phyloP scores from a whole-genome alignment of 2,329 filamentous ascomycete genomes.

The Cucurbitaria berberidis region DNA sequence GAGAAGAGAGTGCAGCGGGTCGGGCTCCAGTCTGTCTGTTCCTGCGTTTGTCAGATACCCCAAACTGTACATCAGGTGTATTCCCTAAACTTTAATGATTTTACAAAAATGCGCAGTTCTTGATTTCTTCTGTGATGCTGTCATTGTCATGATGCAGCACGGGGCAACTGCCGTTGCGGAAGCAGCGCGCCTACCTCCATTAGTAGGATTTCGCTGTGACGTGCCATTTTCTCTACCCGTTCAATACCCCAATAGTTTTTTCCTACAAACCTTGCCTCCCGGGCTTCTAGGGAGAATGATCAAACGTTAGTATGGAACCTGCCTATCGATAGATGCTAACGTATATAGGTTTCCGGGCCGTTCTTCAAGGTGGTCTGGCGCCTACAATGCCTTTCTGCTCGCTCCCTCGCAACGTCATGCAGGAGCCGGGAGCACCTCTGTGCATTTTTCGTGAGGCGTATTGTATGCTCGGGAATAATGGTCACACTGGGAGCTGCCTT shows the following conservation, averaged over 20 bases:
- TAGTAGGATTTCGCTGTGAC: background rate
- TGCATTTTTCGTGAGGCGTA: background rate
- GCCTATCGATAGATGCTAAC: background rate
- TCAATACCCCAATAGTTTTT: background rate
- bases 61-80: slow-evolving; percentile 3
- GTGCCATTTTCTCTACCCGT: background rate
- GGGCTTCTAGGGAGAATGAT: background rate
- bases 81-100: background rate
- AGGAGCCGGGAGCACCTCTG: background rate
- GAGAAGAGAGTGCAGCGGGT: background rate
- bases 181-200: background rate
- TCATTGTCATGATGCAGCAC: background rate
- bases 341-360: background rate
- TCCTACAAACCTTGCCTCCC: background rate
- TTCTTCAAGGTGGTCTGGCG: background rate
- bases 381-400: background rate
- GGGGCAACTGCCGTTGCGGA: background rate
- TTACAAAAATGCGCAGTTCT: background rate
- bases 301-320: background rate
- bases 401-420: background rate
- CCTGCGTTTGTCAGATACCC: slow-evolving; percentile 14
- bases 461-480: background rate
- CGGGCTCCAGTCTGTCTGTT: background rate
- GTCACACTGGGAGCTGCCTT: background rate
- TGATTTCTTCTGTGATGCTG: background rate